Conservation (phyloP, 1,284 basidiomycete genomes). For the Phellopilus nigrolimitatus region DNA sequence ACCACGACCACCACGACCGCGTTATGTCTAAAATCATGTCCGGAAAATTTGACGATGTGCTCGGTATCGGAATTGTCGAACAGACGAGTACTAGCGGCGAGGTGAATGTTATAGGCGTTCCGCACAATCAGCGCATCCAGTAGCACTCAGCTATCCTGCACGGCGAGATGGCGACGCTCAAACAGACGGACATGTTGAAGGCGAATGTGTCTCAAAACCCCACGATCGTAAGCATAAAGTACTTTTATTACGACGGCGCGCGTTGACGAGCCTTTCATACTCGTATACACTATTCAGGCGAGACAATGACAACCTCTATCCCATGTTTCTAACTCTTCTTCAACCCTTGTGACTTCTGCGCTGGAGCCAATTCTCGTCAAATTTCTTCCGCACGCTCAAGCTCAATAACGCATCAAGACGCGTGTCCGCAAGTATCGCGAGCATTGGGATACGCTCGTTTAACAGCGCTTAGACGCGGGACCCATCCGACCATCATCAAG, state of each 20-base stretch:
- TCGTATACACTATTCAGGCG: slow-evolving; percentile 49
- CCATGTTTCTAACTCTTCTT: background rate
- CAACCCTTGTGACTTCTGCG: slow-evolving; percentile 61
- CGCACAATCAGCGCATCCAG: slow-evolving; percentile 53
- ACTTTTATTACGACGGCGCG: background rate
- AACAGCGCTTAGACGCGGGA: too few species aligned
- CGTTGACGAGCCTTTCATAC: background rate
- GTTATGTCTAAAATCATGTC: too few species aligned
- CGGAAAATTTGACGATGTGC: slow-evolving; percentile 9
- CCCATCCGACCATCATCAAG: too few species aligned
- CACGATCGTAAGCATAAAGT: slow-evolving; percentile 39
- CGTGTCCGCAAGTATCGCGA: too few species aligned
- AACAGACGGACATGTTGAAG: slow-evolving; percentile 42
- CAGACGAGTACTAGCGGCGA: slow-evolving; percentile 37
- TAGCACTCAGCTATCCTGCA: slow-evolving; percentile 48
- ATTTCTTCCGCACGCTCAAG: too few species aligned
- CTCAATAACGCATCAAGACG: too few species aligned
- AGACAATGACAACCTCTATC: background rate
- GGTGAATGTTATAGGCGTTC: slow-evolving; percentile 38
- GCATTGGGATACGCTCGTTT: too few species aligned
- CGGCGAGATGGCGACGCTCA: slow-evolving; percentile 50
- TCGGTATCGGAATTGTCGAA: slow-evolving; percentile 29
- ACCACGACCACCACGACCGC: background rate
- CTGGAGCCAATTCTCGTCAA: too few species aligned
- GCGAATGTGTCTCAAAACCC: slow-evolving; percentile 40